A percentile compares a stretch with the other conserved stretches of the same genome.
Conservation (phyloP, 2,329 filamentous ascomycete species). For the Xylaria sp. region DNA sequence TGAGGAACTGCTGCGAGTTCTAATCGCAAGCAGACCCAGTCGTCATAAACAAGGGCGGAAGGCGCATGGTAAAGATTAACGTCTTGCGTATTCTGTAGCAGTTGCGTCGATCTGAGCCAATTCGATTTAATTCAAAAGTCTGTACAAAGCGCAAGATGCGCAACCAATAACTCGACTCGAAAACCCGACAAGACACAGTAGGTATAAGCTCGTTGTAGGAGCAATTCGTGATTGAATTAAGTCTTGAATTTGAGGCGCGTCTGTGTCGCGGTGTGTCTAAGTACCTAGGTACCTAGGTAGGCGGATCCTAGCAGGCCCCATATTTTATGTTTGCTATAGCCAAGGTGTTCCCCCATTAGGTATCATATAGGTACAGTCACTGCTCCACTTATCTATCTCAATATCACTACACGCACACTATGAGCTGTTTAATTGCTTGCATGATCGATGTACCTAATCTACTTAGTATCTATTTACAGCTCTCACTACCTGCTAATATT, state of each 20-base stretch:
- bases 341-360: not conserved
- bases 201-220: not conserved
- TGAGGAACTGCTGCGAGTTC: constrained; percentile 28
- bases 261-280: constrained; percentile 14
- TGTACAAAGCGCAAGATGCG: not conserved
- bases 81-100: not conserved
- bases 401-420: not conserved
- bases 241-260: constrained; percentile 13
- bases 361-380: not conserved
- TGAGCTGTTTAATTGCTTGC: constrained; percentile 22
- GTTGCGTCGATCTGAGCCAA: not conserved
- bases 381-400: not conserved
- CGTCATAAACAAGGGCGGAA: constrained; percentile 27
- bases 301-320: not conserved
- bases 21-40: constrained; percentile 31
- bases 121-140: not conserved
- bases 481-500: not conserved
- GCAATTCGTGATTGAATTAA: constrained; percentile 8
- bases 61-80: constrained; percentile 31
- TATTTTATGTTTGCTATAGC: not conserved
- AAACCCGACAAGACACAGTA: not conserved
- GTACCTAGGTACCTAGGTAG: not conserved
- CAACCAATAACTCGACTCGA: not conserved
- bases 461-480: no score
- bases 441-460: constrained; percentile 17